A percentile compares a stretch with the other conserved stretches of the same genome.
Conservation (phyloP, 352 stramenopile species). For the Phytophthora colocasiae region DNA sequence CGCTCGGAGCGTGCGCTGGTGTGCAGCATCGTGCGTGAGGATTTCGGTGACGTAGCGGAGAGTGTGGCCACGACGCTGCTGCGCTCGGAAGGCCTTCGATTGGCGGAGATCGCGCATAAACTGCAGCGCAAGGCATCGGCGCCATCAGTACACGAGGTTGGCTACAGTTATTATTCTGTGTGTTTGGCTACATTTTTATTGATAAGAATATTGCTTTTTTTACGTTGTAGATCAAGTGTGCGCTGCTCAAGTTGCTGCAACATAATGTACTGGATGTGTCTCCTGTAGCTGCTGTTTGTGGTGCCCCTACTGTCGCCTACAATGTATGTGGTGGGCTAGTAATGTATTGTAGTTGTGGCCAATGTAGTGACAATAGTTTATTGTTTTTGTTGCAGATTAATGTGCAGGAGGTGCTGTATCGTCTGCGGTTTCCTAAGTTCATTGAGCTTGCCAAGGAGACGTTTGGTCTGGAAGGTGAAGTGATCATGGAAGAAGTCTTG, state of each 20-base stretch:
- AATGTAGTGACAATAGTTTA: slow-evolving; percentile 8
- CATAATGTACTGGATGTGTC: slow-evolving; percentile 85
- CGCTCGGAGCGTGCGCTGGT: slow-evolving; percentile 79
- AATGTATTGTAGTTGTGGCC: slow-evolving; percentile 6
- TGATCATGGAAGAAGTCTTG: slow-evolving; percentile 91
- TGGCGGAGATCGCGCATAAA: slow-evolving; percentile 71
- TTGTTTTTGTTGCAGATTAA: slow-evolving; percentile 61
- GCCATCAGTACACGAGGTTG: slow-evolving; percentile 63
- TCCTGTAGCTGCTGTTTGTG: slow-evolving; percentile 40
- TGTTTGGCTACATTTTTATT: too few species aligned
- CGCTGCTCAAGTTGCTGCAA: slow-evolving; percentile 87
- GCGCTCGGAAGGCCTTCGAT: slow-evolving; percentile 68
- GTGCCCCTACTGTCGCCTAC: slow-evolving; percentile 47
- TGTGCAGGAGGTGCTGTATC: slow-evolving; percentile 81
- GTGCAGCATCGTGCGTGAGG: slow-evolving; percentile 77
- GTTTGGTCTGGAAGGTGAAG: slow-evolving; percentile 82
- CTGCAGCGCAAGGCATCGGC: slow-evolving; percentile 40
- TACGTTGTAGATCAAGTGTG: slow-evolving; percentile 68
- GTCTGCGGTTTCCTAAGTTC: slow-evolving; percentile 86
- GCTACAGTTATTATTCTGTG: not conserved
- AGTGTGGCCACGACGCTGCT: slow-evolving; percentile 67
- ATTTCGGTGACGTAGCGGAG: slow-evolving; percentile 80
- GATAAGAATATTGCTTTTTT: too few species aligned
- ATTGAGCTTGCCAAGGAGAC: slow-evolving; percentile 77
- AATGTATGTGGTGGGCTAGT: slow-evolving; percentile 36